Evolutionary conservation across 1,284 basidiomycete species (phyloP), one percentile per base, ranked within the genome.

Genomic region (Ustilago hordei): DNA sequence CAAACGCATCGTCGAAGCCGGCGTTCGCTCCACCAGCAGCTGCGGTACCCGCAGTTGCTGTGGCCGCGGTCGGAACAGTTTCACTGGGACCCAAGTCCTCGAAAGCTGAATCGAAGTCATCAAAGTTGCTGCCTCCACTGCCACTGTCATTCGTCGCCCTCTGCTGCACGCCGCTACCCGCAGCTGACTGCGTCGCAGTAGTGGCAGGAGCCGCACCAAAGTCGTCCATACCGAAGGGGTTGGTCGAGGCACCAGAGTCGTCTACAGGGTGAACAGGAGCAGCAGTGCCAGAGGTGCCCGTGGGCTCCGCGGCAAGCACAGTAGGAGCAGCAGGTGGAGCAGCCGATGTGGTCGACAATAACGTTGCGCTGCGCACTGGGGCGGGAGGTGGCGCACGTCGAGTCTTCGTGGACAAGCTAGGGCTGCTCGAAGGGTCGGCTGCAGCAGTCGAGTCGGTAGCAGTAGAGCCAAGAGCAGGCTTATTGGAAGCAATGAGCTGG

Each of bases 61-160:
- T 47, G 12, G 55, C 52, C 19, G 71, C 48, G 23, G 65, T 54
- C 19, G 75, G 79, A n/a, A 81, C 79, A 28, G 78, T 68, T 31
- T 79, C 66, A 0, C 77, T 70, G 1, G 79, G 75, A 11, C 84
- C 83, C 19, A 86, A 68, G 52, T 84, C 83, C 39, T 82, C 80
- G 54, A 86, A 86, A 0, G 84, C 84, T 36, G 79, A 75, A 36
- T 86, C 84, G 56, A 86, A 86, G 56, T 86, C 84, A 62, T 86
- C 84, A 56, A 83, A 75, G 47, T 69, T 60, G 72, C 60, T 69
- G 35, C 70, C 43, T 19, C n/a, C 70, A 43, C 78, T 64, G 35
- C 62, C 69, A 34, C 69, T 70, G 62, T 74, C 58, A 55, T 62
- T 59, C 15, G 54, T 36, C 7, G n/a, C 38, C 34, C 54, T 61